phyloP scores from a whole-genome alignment of 202 grass and related monocot species.

The Schoenoplectus tabernaemontani region DNA sequence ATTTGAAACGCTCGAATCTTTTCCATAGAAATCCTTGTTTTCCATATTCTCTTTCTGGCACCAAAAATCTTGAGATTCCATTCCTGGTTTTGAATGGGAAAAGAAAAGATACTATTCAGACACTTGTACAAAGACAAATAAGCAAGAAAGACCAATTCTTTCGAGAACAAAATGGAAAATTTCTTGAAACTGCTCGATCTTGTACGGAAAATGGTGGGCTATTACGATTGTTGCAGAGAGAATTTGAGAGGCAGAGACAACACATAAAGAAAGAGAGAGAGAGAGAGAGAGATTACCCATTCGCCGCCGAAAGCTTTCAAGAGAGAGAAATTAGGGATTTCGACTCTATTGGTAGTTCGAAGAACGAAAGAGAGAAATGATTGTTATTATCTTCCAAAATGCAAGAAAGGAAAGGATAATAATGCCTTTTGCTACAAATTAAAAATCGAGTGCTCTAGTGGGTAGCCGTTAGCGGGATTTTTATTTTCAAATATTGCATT shows the following conservation, averaged over 20 bases:
- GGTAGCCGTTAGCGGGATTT: slow-evolving; percentile 7
- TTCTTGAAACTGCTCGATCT: not conserved
- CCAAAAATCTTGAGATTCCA: not conserved
- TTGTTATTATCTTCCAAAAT: not conserved
- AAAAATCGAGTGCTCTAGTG: not conserved
- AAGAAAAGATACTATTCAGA: not conserved
- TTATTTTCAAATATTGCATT: not conserved
- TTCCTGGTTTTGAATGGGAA: not conserved
- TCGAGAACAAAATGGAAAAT: not conserved
- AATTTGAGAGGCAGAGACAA: not conserved
- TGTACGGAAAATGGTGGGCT: not conserved
- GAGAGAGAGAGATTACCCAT: not conserved
- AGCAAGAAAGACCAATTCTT: not conserved
- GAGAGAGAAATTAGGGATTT: not conserved
- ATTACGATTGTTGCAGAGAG: not conserved
- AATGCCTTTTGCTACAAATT: not conserved
- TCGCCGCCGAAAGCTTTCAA: not conserved
- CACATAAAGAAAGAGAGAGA: not conserved
- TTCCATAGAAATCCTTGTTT: not conserved
- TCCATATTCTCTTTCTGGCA: not conserved
- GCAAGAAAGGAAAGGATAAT: not conserved
- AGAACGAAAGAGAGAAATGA: not conserved
- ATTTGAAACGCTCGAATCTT: not conserved
- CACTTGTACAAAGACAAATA: not conserved
- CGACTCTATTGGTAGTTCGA: not conserved